Base-by-base conservation (phyloP, 2,329 filamentous ascomycete species). In the Venturia oleaginea region DNA sequence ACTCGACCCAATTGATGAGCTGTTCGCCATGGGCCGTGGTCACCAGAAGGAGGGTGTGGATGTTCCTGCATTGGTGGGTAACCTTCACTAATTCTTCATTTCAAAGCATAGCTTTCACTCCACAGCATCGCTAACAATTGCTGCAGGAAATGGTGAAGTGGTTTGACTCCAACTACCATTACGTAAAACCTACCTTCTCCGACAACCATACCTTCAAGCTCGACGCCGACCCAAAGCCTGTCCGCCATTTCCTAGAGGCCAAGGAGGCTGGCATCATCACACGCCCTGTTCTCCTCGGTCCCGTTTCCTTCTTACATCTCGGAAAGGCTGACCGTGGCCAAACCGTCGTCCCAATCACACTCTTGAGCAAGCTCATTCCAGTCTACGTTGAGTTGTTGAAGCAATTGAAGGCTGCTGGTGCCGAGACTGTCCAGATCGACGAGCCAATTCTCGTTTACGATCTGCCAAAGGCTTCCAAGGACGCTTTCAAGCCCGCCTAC, bases 151-250 rank as follows among this genome's bases (percentile, higher is more conserved):
- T 99, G 94, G 94, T 99, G 74, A 99, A 99, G 86, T 99, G 94
- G 94, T 99, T 99, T 77, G 94, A 99, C 85, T 96, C 92, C 70
- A 99, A 99, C 89, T 99, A 99, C 88, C 94, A 97, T 86, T 99
- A 99, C 80, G 94, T 97, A 82, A 97, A 97, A 88, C 94, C 94
- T 69, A 97, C 94, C 68, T 86, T 99, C 71, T 92, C 97, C 81
- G 88, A 97, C 82, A 89, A 90, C 85, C 94, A 99, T 86, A 88
- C 85, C 75, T 99, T 99, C 88, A 92, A 89, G 81, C 91, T 99
- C 68, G 80, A 84, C 68, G 81, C 85, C 71, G 88, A 88, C 79
- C 92, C 94, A 78, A 99, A 99, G 89, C 92, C 94, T 72, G 90
- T 99, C 70, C 83, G 78, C 72, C 91, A 99, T 80, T 99, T 94